phyloP scores from a whole-genome alignment of 2,329 filamentous ascomycete genomes.

The Nothophaeocryptopus gaeumannii region DNA sequence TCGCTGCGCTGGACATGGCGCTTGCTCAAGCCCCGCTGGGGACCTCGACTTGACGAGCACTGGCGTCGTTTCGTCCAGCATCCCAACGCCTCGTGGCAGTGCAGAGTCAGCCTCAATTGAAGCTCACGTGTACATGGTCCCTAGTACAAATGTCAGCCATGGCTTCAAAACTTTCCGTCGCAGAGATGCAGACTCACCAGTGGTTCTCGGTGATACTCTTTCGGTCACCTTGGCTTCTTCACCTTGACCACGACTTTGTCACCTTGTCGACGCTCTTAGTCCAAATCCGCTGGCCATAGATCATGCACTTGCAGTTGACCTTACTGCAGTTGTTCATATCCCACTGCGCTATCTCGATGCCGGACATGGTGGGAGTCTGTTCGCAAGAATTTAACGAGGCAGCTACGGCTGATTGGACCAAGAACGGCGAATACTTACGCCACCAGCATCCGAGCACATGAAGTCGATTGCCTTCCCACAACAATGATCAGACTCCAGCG shows the following conservation, averaged over 20 bases:
- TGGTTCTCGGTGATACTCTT: conserved; percentile 5
- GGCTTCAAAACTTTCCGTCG: background rate
- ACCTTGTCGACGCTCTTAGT: background rate
- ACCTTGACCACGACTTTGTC: conserved; percentile 1
- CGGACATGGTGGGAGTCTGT: conserved; percentile 1
- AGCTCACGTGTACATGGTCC: conserved; percentile 8
- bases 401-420: too few relatives aligned
- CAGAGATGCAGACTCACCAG: background rate
- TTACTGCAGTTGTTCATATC: conserved; percentile 5
- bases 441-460: conserved; percentile 7
- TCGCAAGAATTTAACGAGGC: background rate
- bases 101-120: background rate
- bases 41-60: too few relatives aligned
- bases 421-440: background rate
- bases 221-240: conserved; percentile 1
- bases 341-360: conserved; percentile 6
- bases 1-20: too few relatives aligned
- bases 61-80: too few relatives aligned
- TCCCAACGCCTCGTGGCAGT: too few relatives aligned
- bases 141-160: background rate
- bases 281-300: conserved; percentile 7
- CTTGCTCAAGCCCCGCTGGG: too few relatives aligned
- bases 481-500: conserved; percentile 3
- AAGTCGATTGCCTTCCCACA: conserved; percentile 10
- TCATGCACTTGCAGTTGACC: conserved; percentile 4